These are phyloP conservation scores for Populus deltoides DNA, from an alignment of 345 rosid genomes.

Conservation along the genomic window DNA sequence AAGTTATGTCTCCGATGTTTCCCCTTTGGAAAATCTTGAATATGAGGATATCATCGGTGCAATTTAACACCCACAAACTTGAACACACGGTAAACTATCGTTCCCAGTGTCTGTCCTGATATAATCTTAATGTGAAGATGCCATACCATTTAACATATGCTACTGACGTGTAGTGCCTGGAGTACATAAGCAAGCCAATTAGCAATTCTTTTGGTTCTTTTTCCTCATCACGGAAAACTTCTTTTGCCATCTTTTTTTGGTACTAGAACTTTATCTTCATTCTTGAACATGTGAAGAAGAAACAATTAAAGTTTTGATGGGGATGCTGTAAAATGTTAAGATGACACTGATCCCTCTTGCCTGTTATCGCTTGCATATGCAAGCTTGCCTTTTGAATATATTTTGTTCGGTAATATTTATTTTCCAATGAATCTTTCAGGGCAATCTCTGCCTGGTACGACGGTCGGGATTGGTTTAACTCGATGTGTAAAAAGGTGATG, in stretches of 20 bases:
- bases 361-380: neutral
- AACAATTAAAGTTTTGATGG: neutral
- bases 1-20: neutral
- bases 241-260: neutral
- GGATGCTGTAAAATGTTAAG: neutral
- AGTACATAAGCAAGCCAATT: neutral
- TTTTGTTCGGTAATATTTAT: neutral
- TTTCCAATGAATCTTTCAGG: slow-evolving; percentile 36
- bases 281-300: neutral
- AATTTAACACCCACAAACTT: neutral
- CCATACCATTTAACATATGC: neutral
- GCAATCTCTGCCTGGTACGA: slow-evolving; percentile 80
- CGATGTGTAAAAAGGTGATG: slow-evolving; percentile 77
- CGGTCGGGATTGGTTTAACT: slow-evolving; percentile 69
- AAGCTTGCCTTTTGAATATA: neutral
- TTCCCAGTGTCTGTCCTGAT: neutral
- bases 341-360: neutral
- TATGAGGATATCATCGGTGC: neutral
- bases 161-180: neutral
- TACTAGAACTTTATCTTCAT: neutral
- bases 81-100: neutral
- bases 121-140: too few species aligned
- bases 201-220: neutral
- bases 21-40: neutral
- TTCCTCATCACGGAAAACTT: neutral